These are phyloP conservation scores for Magnolia kwangsiensis DNA, from an alignment of 164 flowering plant species.

Conservation along the genomic window DNA sequence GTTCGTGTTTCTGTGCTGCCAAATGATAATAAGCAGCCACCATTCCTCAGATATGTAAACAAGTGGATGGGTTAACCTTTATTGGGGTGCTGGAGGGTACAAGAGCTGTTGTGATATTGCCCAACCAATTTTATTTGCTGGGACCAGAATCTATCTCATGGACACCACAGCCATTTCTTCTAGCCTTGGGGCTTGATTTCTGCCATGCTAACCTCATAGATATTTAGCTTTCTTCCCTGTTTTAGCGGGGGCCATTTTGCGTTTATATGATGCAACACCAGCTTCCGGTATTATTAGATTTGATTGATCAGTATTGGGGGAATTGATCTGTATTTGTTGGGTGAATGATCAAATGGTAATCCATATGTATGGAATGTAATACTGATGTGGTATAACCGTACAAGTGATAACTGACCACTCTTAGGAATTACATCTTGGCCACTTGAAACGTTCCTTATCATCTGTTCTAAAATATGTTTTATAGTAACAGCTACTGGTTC, in stretches of 20 bases:
- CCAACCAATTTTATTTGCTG: neutral
- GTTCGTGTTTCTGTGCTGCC: conserved; percentile 16
- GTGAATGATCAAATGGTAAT: neutral
- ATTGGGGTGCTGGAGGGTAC: neutral
- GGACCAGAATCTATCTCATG: neutral
- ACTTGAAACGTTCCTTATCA: too few relatives aligned
- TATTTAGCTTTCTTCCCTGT: neutral
- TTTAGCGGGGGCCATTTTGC: neutral
- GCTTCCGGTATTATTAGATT: too few relatives aligned
- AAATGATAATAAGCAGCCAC: conserved; percentile 3
- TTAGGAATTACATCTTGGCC: too few relatives aligned
- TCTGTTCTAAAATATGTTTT: too few relatives aligned
- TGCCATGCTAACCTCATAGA: neutral
- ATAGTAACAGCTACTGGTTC: too few relatives aligned
- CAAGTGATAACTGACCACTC: too few relatives aligned
- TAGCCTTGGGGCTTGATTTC: neutral
- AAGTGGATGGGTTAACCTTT: conserved; percentile 4
- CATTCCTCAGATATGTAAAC: conserved; percentile 14
- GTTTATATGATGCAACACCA: too few relatives aligned
- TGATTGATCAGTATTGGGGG: neutral
- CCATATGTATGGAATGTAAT: neutral
- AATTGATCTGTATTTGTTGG: neutral
- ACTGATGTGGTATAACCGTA: too few relatives aligned
- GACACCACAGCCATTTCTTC: neutral
- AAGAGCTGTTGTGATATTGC: neutral